phyloP scores from a whole-genome alignment of 352 stramenopile species.

The Phytopythium aichiense region DNA sequence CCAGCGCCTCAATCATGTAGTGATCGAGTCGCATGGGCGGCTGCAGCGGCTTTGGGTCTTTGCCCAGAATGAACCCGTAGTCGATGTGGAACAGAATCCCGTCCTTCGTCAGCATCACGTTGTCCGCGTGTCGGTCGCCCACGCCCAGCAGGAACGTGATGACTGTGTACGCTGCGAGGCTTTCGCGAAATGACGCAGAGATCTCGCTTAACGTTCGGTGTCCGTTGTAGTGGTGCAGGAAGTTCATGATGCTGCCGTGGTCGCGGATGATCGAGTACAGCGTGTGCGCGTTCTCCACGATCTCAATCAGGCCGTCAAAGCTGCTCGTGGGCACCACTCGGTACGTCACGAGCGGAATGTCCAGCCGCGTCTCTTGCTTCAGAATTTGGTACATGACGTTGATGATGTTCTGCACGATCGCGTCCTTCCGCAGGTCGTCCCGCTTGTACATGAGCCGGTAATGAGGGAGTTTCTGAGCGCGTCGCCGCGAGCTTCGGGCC shows the following conservation, averaged over 20 bases:
- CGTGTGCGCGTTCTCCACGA: slow-evolving; percentile 83
- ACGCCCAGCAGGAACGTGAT: slow-evolving; percentile 99
- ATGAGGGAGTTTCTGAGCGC: slow-evolving; percentile 32
- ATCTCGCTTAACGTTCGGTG: slow-evolving; percentile 85
- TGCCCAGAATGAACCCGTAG: slow-evolving; percentile 98
- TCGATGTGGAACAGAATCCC: slow-evolving; percentile 99
- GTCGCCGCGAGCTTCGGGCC: slow-evolving; percentile 6
- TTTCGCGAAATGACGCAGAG: slow-evolving; percentile 83
- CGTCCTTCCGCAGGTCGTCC: slow-evolving; percentile 81
- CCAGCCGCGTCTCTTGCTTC: slow-evolving; percentile 75
- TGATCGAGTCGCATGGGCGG: slow-evolving; percentile 97
- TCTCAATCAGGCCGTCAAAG: slow-evolving; percentile 84
- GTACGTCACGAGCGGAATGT: slow-evolving; percentile 83
- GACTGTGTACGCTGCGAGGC: slow-evolving; percentile 97
- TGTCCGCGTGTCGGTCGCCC: slow-evolving; percentile 98
- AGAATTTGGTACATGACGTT: slow-evolving; percentile 88
- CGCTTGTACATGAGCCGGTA: slow-evolving; percentile 89
- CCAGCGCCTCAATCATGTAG: slow-evolving; percentile 85
- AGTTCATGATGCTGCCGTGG: slow-evolving; percentile 80
- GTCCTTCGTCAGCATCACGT: slow-evolving; percentile 97
- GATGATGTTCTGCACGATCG: slow-evolving; percentile 87
- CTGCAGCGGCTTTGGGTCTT: slow-evolving; percentile 97
- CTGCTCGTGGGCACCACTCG: slow-evolving; percentile 81
- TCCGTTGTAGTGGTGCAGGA: slow-evolving; percentile 82
- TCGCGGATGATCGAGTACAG: slow-evolving; percentile 85